Evolutionary conservation across 2,329 filamentous ascomycete species (phyloP).

Genomic region (Corniculantispora saksenae): DNA sequence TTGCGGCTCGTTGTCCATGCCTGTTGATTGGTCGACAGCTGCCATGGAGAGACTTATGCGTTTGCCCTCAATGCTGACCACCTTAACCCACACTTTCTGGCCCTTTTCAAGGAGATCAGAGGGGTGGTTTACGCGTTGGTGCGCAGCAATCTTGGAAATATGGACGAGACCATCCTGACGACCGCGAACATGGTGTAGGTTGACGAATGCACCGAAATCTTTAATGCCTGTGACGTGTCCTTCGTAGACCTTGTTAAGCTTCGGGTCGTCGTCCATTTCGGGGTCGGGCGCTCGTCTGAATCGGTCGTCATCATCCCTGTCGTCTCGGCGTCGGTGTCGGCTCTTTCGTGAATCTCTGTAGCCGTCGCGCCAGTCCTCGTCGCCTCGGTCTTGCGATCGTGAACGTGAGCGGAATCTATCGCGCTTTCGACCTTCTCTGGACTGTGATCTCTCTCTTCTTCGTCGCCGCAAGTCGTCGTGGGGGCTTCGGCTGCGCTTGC

Average conservation of each 20-base stretch:
- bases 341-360: slow-evolving; percentile 33
- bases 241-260: slow-evolving; percentile 85
- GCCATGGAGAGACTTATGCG: slow-evolving; percentile 94
- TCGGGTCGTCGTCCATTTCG: slow-evolving; percentile 79
- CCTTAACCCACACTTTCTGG: slow-evolving; percentile 89
- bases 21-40: slow-evolving; percentile 88
- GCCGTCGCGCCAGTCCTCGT: slow-evolving; percentile 49
- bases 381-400: slow-evolving; percentile 40
- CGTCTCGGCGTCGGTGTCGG: slow-evolving; percentile 40
- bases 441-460: slow-evolving; percentile 42
- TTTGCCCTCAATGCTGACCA: slow-evolving; percentile 79
- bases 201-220: slow-evolving; percentile 94
- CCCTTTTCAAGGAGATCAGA: slow-evolving; percentile 80
- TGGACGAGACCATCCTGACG: slow-evolving; percentile 94
- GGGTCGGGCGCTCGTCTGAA: slow-evolving; percentile 67
- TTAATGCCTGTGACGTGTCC: slow-evolving; percentile 90
- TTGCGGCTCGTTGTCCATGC: slow-evolving; percentile 78
- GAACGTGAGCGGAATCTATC: slow-evolving; percentile 40
- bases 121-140: slow-evolving; percentile 86
- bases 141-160: slow-evolving; percentile 83
- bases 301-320: slow-evolving; percentile 55
- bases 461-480: slow-evolving; percentile 48
- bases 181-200: slow-evolving; percentile 80
- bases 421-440: slow-evolving; percentile 42
- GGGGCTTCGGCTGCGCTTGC: slow-evolving; percentile 63